Base-by-base conservation (phyloP, 176 grass and related monocot species). In the Olyra latifolia region DNA sequence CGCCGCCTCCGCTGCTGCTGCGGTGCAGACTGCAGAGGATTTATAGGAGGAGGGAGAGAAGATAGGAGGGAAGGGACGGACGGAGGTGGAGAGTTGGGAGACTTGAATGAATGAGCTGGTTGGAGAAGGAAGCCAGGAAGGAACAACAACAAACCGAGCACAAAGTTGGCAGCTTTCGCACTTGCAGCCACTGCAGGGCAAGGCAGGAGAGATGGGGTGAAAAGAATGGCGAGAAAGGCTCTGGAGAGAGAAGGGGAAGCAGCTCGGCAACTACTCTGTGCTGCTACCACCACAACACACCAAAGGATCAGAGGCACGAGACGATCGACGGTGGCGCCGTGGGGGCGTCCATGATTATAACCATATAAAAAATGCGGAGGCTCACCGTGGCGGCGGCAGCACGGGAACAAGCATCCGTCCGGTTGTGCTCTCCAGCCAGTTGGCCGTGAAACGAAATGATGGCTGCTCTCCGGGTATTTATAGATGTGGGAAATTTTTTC, bases 121-220 rank as follows among this genome's bases (percentile, higher is more conserved):
- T 49, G 80, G 66, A 43, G 80, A 59, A 84, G 32, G 32, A 35
- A 35, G 32, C 32, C 32, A 35, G 32, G 32, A 35, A 35, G 66
- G 47, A 63, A 60, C 53, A 60, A 35, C 24, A 66, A 74, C 74
- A 46, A 71, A 59, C 75, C 68, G 42, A 60, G 41, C 22, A 65
- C 25, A 88, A 67, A 69, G 75, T 83, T 75, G 86, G 80, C 86
- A 83, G 86, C 80, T 88, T 88, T 66, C 66, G 73, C 79, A 65
- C 69, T 83, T 72, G 86, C 71, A 23, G 12, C 84, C 66, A 32
- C 46, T 43, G 35, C 55, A 42, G 13, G 3, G 1, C 48, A 53
- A 43, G 8, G 22, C 27, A 45, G 49, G 13, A 30, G 44, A 22
- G 23, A 44, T 35, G 32, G 32, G 32, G 32, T 4, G 32, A 35